phyloP scores from a whole-genome alignment of 2,329 filamentous ascomycete species.

The Aspergillus calidoustus region DNA sequence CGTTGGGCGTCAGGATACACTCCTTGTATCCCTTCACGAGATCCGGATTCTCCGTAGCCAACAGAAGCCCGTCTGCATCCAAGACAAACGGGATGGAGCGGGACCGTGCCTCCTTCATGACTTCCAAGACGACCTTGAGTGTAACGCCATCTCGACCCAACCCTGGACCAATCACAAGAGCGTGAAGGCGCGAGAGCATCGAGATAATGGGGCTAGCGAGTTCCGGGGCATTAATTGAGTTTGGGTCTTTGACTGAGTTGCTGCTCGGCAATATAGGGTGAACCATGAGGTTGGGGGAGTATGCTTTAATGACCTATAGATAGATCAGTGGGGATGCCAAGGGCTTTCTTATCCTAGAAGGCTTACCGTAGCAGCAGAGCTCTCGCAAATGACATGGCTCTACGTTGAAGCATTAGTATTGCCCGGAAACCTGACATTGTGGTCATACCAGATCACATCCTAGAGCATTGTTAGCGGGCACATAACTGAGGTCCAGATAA shows the following conservation, averaged over 20 bases:
- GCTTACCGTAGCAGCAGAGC: conserved; percentile 68
- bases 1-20: conserved; percentile 91
- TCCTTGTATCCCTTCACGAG: conserved; percentile 79
- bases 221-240: conserved; percentile 57
- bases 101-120: conserved; percentile 78
- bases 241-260: conserved; percentile 53
- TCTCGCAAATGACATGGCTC: conserved; percentile 93
- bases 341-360: background rate
- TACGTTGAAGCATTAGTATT: conserved; percentile 29
- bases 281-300: conserved; percentile 98
- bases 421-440: background rate
- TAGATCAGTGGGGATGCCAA: background rate
- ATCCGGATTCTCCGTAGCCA: conserved; percentile 76
- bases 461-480: conserved; percentile 27
- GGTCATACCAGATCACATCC: conserved; percentile 76
- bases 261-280: conserved; percentile 91
- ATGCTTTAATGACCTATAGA: conserved; percentile 85
- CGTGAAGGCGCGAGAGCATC: conserved; percentile 86
- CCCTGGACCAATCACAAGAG: conserved; percentile 89
- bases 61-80: conserved; percentile 84
- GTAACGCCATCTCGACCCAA: conserved; percentile 88
- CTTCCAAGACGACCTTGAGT: conserved; percentile 79
- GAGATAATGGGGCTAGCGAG: conserved; percentile 72
- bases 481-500: background rate
- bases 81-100: conserved; percentile 77